phyloP scores from a whole-genome alignment of 495 filamentous ascomycete species.

The Cercophora newfieldiana region DNA sequence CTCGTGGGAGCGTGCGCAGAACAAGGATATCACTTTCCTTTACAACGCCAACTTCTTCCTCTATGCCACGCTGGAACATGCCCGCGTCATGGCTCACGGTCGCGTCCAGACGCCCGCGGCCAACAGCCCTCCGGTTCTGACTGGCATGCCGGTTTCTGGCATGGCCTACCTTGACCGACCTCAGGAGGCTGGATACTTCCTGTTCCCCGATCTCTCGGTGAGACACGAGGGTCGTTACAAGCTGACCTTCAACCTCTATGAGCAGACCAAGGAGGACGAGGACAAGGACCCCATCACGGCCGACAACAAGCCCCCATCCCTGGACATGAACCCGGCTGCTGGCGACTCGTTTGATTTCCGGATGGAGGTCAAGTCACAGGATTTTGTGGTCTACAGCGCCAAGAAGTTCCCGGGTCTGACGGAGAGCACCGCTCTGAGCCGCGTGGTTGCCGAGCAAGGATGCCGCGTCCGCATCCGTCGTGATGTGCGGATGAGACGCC shows the following conservation, averaged over 20 bases:
- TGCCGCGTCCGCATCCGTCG: conserved; percentile 95
- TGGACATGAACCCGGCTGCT: conserved; percentile 22
- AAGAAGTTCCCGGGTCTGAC: conserved; percentile 98
- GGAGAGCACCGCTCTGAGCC: conserved; percentile 85
- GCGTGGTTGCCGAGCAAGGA: conserved; percentile 92
- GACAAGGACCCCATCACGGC: conserved; percentile 46
- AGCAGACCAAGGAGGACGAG: conserved; percentile 76
- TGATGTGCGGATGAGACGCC: conserved; percentile 94
- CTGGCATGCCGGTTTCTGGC: conserved; percentile 92
- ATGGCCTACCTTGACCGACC: conserved; percentile 97
- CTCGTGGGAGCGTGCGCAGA: conserved; percentile 52
- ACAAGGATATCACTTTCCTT: conserved; percentile 83
- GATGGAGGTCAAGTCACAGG: conserved; percentile 85
- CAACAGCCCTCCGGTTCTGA: conserved; percentile 79
- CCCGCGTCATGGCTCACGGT: conserved; percentile 80
- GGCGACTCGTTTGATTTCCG: conserved; percentile 49
- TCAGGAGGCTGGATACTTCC: conserved; percentile 88
- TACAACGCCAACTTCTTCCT: conserved; percentile 99
- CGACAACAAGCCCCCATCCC: conserved; percentile 23
- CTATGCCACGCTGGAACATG: conserved; percentile 86
- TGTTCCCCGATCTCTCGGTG: conserved; percentile 96
- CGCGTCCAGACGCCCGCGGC: conserved; percentile 64
- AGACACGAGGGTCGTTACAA: conserved; percentile 92
- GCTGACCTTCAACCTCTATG: conserved; percentile 87
- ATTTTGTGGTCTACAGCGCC: conserved; percentile 90